Evolutionary conservation across 2,329 filamentous ascomycete genomes (phyloP).

Genomic region (Fusarium abutilonis): DNA sequence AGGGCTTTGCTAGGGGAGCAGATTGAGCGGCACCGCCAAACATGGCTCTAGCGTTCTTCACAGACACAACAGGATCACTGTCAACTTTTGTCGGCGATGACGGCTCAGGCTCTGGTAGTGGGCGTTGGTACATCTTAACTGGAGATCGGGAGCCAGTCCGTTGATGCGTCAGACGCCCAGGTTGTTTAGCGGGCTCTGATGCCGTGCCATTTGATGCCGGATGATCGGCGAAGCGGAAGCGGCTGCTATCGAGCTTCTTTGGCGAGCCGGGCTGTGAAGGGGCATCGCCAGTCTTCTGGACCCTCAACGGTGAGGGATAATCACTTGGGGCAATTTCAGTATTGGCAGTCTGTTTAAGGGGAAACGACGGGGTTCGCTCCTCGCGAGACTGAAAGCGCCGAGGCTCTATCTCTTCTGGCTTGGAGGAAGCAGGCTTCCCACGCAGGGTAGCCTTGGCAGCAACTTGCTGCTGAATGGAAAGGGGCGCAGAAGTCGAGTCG

Average conservation of each 20-base stretch:
- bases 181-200: conserved; percentile 44
- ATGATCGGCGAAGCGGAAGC: conserved; percentile 66
- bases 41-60: conserved; percentile 49
- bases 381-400: conserved; percentile 15
- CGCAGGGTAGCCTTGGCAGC: conserved; percentile 49
- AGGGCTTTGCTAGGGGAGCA: conserved; percentile 37
- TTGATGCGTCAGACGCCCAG: conserved; percentile 45
- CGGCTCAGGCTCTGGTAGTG: conserved; percentile 44
- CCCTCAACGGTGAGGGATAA: conserved; percentile 41
- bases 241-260: conserved; percentile 66
- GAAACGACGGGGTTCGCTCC: conserved; percentile 32
- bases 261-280: conserved; percentile 62
- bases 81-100: conserved; percentile 49
- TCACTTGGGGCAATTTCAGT: conserved; percentile 44
- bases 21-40: conserved; percentile 46
- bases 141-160: conserved; percentile 53
- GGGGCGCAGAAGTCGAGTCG: conserved; percentile 34
- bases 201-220: conserved; percentile 40
- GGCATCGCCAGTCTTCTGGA: conserved; percentile 48
- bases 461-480: conserved; percentile 52
- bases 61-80: conserved; percentile 51
- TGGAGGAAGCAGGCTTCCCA: conserved; percentile 41
- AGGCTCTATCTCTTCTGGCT: conserved; percentile 27
- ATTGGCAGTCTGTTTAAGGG: conserved; percentile 36
- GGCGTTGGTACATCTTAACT: conserved; percentile 48